Evolutionary conservation across 225 moss, liverwort and hornwort genomes (phyloP), one percentile per base, ranked within the genome.

Genomic region (Polytrichum commune): DNA sequence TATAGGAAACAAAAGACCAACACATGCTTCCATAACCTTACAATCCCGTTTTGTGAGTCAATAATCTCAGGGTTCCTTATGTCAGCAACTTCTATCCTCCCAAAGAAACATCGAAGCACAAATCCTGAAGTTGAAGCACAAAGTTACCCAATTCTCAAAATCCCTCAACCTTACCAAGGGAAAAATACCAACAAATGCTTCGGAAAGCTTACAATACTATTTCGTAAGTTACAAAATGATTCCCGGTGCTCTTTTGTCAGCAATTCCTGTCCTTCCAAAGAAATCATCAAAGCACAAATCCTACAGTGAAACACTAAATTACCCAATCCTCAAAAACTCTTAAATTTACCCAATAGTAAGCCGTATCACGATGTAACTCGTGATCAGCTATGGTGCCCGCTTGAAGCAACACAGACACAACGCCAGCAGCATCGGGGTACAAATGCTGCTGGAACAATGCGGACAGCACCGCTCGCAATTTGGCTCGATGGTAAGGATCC

Each of bases 361-460:
- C 72, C 79, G 84, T 73, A 65, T 84, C 86, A 35, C 81, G 89
- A 23, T 81, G 74, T 56, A 80, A 84, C 19, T 77, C 67, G 26
- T 75, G 61, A 61, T 89, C 89, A 25, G 72, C 74, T 1, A 79
- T 74, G 23, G 69, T 55, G 54, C 79, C 64, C 56, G 86, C 89
- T 71, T 81, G 86, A 55, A 89, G 72, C n/a, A 89, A 82, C 20
- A 84, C 84, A 74, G 84, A 84, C 68, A 84, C 86, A 10, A 84
- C 84, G 29, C 86, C 89, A 5, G 89, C 67, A 58, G 89, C 89
- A 30, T 77, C 78, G 3, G 76, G 72, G 69, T 72, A 89, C 60
- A 72, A 79, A 73, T 82, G 89, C 74, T 86, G 81, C 75, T 74
- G 83, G 75, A 89, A 53, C 78, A 89, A 67, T 73, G 89, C 87